phyloP scores from a whole-genome alignment of 495 filamentous ascomycete species.

The Pyrenopolyporus hunteri region DNA sequence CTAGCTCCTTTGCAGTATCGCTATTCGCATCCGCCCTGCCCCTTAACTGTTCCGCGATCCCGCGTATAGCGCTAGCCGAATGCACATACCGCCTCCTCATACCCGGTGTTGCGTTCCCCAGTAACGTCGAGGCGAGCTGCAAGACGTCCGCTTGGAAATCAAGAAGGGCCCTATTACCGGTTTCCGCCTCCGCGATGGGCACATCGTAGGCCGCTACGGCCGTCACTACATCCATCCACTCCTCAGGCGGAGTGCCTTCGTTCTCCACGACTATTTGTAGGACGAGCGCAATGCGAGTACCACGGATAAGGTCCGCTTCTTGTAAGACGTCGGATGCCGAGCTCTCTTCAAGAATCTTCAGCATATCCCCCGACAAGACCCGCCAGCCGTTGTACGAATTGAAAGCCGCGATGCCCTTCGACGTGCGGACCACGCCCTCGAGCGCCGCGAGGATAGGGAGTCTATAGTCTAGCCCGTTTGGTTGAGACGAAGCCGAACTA shows the following conservation, averaged over 20 bases:
- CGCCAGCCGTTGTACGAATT: slow-evolving; percentile 56
- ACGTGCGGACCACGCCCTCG: slow-evolving; percentile 54
- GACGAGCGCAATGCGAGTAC: slow-evolving; percentile 59
- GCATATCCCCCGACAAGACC: slow-evolving; percentile 54
- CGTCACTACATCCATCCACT: slow-evolving; percentile 56
- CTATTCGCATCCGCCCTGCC: slow-evolving; percentile 29
- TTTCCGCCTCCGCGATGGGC: slow-evolving; percentile 16
- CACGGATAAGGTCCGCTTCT: slow-evolving; percentile 48
- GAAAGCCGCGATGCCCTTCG: slow-evolving; percentile 54
- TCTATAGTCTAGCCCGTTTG: slow-evolving; percentile 52
- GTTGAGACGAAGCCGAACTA: slow-evolving; percentile 10
- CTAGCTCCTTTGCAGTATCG: slow-evolving; percentile 28
- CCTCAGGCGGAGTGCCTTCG: slow-evolving; percentile 48
- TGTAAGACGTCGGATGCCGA: slow-evolving; percentile 8
- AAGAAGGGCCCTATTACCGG: slow-evolving; percentile 28
- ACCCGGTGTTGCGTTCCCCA: slow-evolving; percentile 52
- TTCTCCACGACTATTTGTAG: slow-evolving; percentile 54
- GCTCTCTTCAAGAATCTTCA: slow-evolving; percentile 42
- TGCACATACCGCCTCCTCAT: slow-evolving; percentile 54
- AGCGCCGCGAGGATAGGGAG: slow-evolving; percentile 59
- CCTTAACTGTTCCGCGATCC: slow-evolving; percentile 47
- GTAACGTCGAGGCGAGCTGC: slow-evolving; percentile 56
- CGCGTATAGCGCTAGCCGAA: slow-evolving; percentile 47
- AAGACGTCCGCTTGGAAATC: slow-evolving; percentile 58
- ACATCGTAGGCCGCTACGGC: slow-evolving; percentile 46